Evolutionary conservation across 108 stramenopile genomes (phyloP).

Genomic region (Hondaea fermentalgiana): DNA sequence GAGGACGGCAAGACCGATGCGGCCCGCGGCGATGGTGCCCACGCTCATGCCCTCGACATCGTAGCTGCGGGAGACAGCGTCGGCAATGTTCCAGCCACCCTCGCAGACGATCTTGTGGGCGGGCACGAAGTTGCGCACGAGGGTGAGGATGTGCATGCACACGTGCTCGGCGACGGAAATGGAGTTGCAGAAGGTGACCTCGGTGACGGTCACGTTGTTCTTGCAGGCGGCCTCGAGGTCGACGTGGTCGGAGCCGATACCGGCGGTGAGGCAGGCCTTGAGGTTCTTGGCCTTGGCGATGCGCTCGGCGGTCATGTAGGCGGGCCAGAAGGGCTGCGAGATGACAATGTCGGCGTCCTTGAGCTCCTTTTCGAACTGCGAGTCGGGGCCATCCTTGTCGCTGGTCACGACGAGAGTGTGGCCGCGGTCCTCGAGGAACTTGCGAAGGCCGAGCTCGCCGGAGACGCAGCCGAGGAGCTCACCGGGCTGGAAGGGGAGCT

Average conservation of each 20-base stretch:
- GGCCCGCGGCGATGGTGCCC: neutral
- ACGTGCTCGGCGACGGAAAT: constrained; percentile 7
- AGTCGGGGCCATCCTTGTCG: constrained; percentile 14
- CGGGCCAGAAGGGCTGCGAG: constrained; percentile 20
- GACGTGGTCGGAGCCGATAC: constrained; percentile 11
- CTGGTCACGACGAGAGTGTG: neutral
- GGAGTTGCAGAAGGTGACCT: constrained; percentile 18
- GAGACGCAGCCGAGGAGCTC: constrained; percentile 12
- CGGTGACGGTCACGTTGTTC: constrained; percentile 17
- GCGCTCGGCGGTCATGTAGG: neutral
- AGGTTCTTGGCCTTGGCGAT: constrained; percentile 14
- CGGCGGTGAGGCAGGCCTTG: constrained; percentile 2
- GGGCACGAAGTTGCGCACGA: constrained; percentile 4
- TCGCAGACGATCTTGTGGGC: neutral
- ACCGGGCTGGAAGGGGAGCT: constrained; percentile 10
- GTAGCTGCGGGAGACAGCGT: neutral
- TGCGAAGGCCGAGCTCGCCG: constrained; percentile 8
- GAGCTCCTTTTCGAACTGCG: neutral
- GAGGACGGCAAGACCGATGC: neutral
- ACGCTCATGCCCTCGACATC: constrained; percentile 2
- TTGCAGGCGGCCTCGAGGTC: constrained; percentile 10
- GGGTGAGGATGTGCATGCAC: neutral
- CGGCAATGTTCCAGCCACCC: constrained; percentile 18
- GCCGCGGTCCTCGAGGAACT: constrained; percentile 1
- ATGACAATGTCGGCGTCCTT: constrained; percentile 14